Evolutionary conservation across 2,329 filamentous ascomycete species (phyloP), one percentile per base, ranked within the genome.

Genomic region (Colletotrichum sp.): DNA sequence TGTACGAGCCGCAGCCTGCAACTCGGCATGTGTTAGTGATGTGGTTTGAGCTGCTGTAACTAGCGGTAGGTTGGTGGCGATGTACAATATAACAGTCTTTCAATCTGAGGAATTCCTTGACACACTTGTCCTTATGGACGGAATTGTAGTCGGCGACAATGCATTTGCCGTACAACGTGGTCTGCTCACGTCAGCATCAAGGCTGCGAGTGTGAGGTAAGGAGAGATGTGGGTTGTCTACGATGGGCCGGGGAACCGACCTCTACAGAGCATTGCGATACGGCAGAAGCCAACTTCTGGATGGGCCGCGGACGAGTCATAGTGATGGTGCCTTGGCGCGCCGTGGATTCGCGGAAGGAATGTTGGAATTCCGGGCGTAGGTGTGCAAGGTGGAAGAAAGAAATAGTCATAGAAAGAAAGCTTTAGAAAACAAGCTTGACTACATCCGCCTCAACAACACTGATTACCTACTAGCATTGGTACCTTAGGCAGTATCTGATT

Each of bases 131-230:
- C 81, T 98, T 98, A 78, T 95, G 90, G 5, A 98, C 91, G 6
- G 95, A 91, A 81, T 96, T 96, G 84, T 98, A 98, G 81, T 98
- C 96, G 51, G 91, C 91, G 65, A 96, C 90, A 76, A 99, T 92
- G 82, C 97, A 99, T 87, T 95, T 96, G 77, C 96, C 97, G 80
- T 98, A 99, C 15, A 90, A 87, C 4, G 95, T 89, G 66, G 95
- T 93, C 96, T 98, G 21, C 21, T 51, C 13, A 34, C 27, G 38
- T 64, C 24, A 57, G 58, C 27, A 21, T 21, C 9, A n/a, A 31
- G 29, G 16, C 18, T 16, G 33, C 54, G 21, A 36, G 12, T n/a
- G n/a, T 16, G 33, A 51, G 12, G 13, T 13, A 33, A 15, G 34
- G 33, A 63, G 73, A 18, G 11, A 65, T 55, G 51, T 27, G 21